Evolutionary conservation across 2,329 filamentous ascomycete species (phyloP).

Genomic region (Neofusicoccum cordaticola): DNA sequence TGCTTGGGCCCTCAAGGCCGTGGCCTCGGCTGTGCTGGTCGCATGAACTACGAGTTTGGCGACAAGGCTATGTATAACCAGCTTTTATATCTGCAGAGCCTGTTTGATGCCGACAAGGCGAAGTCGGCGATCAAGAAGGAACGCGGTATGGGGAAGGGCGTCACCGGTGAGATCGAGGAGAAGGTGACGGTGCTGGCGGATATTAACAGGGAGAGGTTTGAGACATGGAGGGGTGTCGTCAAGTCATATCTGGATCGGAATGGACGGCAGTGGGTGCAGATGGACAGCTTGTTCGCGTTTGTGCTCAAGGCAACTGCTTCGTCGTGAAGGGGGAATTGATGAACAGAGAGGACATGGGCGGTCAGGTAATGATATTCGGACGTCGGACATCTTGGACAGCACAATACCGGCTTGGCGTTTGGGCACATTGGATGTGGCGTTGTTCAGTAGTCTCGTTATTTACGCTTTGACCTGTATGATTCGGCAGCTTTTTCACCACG

Average conservation of each 20-base stretch:
- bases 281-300: slow-evolving; percentile 80
- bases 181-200: slow-evolving; percentile 67
- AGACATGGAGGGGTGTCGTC: slow-evolving; percentile 71
- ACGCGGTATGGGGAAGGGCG: slow-evolving; percentile 28
- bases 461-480: not conserved
- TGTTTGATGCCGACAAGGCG: slow-evolving; percentile 85
- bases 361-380: not conserved
- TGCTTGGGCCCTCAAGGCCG: slow-evolving; percentile 86
- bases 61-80: slow-evolving; percentile 96
- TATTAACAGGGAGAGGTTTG: slow-evolving; percentile 78
- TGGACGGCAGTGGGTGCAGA: slow-evolving; percentile 87
- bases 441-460: not conserved
- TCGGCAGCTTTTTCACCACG: not conserved
- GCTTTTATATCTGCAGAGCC: slow-evolving; percentile 75
- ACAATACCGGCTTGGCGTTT: not conserved
- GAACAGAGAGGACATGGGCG: not conserved
- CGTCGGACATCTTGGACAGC: not conserved
- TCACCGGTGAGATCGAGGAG: slow-evolving; percentile 56
- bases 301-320: slow-evolving; percentile 34
- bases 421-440: too few species aligned
- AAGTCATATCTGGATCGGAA: slow-evolving; percentile 86
- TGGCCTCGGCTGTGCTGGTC: slow-evolving; percentile 77
- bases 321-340: not conserved
- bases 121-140: slow-evolving; percentile 31
- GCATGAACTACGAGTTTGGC: slow-evolving; percentile 82